Evolutionary conservation across 768 basidiomycete genomes (phyloP).

Genomic region (Gyrodon lividus): DNA sequence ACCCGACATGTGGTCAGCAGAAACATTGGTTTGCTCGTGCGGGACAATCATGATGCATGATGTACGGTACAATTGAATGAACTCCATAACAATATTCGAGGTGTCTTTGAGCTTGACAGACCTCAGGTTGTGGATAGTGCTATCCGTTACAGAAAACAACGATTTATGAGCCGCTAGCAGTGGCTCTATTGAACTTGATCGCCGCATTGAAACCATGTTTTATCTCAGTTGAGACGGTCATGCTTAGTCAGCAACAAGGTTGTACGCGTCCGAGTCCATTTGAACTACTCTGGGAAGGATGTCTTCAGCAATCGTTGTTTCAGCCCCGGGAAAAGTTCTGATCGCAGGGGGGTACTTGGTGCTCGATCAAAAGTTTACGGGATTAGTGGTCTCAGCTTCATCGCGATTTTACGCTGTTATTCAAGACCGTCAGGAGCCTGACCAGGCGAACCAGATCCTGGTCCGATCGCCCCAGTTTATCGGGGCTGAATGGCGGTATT

Average conservation of each 20-base stretch:
- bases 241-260: conserved; percentile 29
- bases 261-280: not conserved
- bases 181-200: too few species aligned
- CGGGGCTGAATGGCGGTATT: conserved; percentile 76
- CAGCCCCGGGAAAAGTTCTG: conserved; percentile 93
- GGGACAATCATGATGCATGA: conserved; percentile 45
- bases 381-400: conserved; percentile 87
- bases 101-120: not conserved
- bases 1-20: conserved; percentile 80
- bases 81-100: not conserved
- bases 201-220: too few species aligned
- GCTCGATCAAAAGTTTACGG: conserved; percentile 82
- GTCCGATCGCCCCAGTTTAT: conserved; percentile 92
- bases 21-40: conserved; percentile 89
- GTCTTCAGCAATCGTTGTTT: conserved; percentile 66
- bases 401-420: conserved; percentile 91
- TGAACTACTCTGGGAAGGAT: conserved; percentile 26
- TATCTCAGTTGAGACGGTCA: not conserved
- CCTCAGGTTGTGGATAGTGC: not conserved
- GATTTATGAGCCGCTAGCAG: too few species aligned
- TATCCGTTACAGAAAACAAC: too few species aligned
- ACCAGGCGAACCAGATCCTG: conserved; percentile 46
- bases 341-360: conserved; percentile 97
- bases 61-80: conserved; percentile 6
- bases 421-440: conserved; percentile 29